These are phyloP conservation scores for Cyberlindnera euphorbiae DNA, from an alignment of 805 yeast species.

Conservation along the genomic window DNA sequence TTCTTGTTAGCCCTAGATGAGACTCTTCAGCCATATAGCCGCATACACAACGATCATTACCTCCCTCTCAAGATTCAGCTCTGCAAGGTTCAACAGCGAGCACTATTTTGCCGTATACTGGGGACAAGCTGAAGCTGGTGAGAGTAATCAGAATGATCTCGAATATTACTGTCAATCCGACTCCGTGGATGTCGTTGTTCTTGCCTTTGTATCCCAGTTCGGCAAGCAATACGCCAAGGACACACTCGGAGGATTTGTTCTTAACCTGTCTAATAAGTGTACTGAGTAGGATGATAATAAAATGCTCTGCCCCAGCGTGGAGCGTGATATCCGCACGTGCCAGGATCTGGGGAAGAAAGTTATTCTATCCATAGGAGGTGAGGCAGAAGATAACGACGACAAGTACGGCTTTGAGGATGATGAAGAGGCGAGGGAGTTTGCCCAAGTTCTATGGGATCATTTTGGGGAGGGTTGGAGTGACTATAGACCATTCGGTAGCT, in stretches of 20 bases:
- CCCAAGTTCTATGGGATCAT: constrained; percentile 52
- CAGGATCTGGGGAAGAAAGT: constrained; percentile 77
- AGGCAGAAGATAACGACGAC: constrained; percentile 39
- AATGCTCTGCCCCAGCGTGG: constrained; percentile 47
- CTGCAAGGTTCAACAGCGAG: constrained; percentile 2
- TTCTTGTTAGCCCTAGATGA: too few species aligned
- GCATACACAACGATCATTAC: too few species aligned
- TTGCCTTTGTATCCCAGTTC: constrained; percentile 49
- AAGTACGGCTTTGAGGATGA: constrained; percentile 79
- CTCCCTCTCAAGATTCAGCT: too few species aligned
- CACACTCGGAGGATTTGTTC: constrained; percentile 25
- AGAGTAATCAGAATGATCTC: constrained; percentile 35
- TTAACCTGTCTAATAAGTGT: constrained; percentile 55
- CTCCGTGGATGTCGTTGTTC: constrained; percentile 64
- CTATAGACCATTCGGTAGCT: constrained; percentile 62
- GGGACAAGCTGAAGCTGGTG: constrained; percentile 65
- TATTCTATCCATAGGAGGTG: constrained; percentile 72
- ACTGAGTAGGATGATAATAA: constrained; percentile 30
- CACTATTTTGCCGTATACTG: constrained; percentile 56
- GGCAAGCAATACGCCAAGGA: constrained; percentile 11
- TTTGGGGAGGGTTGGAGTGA: constrained; percentile 48
- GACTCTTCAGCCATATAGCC: too few species aligned
- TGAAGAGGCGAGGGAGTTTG: constrained; percentile 64
- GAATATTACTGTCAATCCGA: constrained; percentile 57
- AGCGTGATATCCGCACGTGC: constrained; percentile 66